phyloP scores from a whole-genome alignment of 1,284 basidiomycete genomes.

The Sutorius eximius region DNA sequence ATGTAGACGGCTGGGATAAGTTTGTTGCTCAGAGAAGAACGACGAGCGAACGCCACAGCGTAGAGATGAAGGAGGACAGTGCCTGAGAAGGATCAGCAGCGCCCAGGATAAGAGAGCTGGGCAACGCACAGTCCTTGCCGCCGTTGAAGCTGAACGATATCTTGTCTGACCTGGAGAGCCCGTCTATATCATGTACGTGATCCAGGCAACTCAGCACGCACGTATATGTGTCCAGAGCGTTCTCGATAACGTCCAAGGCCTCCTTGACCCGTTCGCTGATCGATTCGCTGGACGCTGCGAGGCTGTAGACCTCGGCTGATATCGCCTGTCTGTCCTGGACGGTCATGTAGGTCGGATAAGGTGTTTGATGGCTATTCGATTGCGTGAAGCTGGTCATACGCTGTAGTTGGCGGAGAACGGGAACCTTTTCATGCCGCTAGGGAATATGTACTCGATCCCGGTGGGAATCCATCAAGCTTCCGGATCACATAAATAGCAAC shows the following conservation, averaged over 20 bases:
- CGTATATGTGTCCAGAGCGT: constrained; percentile 75
- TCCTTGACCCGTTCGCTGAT: constrained; percentile 68
- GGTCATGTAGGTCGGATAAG: constrained; percentile 1
- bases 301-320: constrained; percentile 56
- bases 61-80: constrained; percentile 93
- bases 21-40: constrained; percentile 38
- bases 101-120: not conserved
- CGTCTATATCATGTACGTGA: constrained; percentile 4
- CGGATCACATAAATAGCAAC: constrained; percentile 1
- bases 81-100: constrained; percentile 48
- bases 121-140: constrained; percentile 93
- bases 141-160: constrained; percentile 95
- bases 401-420: constrained; percentile 2
- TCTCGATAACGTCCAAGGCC: constrained; percentile 77
- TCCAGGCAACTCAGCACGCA: constrained; percentile 43
- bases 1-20: constrained; percentile 85
- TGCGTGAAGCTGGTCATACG: constrained; percentile 5
- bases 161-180: constrained; percentile 52
- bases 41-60: constrained; percentile 64
- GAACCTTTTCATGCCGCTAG: constrained; percentile 10
- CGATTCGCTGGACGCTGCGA: constrained; percentile 53
- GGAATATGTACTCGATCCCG: not conserved
- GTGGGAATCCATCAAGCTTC: constrained; percentile 18
- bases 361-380: not conserved
- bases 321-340: constrained; percentile 47